These are phyloP conservation scores for Stephanodiscus triporus DNA, from an alignment of 108 stramenopile species.

Conservation along the genomic window DNA sequence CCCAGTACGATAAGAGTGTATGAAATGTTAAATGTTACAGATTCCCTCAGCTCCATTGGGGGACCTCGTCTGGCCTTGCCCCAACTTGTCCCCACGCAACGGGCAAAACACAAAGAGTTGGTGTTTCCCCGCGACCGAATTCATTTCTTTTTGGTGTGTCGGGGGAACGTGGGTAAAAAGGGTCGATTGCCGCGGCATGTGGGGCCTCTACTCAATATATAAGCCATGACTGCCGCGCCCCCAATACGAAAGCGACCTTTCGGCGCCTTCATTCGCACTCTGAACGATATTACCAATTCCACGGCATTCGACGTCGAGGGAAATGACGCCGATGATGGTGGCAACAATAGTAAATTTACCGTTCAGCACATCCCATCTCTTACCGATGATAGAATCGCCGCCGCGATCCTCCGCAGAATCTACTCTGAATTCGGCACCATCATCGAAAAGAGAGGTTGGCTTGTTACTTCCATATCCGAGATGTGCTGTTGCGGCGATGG, in stretches of 20 bases:
- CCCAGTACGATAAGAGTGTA: too few species aligned
- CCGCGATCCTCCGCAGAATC: conserved; percentile 58
- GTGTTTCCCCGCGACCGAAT: too few species aligned
- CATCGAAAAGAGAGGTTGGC: conserved; percentile 60
- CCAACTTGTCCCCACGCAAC: too few species aligned
- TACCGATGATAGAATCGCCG: conserved; percentile 46
- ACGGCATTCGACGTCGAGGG: conserved; percentile 1
- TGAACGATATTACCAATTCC: conserved; percentile 34
- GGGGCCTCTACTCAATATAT: neutral
- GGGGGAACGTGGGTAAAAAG: too few species aligned
- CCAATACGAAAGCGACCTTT: conserved; percentile 32
- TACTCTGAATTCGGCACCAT: conserved; percentile 72
- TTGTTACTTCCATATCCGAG: conserved; percentile 70
- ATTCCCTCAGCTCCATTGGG: too few species aligned
- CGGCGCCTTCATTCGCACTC: conserved; percentile 28
- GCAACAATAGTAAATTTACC: conserved; percentile 15
- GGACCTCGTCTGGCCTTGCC: too few species aligned
- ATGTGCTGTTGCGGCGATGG: conserved; percentile 88
- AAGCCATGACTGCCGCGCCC: neutral
- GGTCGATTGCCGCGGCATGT: too few species aligned
- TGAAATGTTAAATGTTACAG: too few species aligned
- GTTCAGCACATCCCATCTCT: conserved; percentile 46
- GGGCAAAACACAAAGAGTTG: too few species aligned
- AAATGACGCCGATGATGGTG: neutral
- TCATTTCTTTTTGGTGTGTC: too few species aligned